Base-by-base conservation (phyloP, 768 basidiomycete genomes). In the Hygrophorus pudorinus region DNA sequence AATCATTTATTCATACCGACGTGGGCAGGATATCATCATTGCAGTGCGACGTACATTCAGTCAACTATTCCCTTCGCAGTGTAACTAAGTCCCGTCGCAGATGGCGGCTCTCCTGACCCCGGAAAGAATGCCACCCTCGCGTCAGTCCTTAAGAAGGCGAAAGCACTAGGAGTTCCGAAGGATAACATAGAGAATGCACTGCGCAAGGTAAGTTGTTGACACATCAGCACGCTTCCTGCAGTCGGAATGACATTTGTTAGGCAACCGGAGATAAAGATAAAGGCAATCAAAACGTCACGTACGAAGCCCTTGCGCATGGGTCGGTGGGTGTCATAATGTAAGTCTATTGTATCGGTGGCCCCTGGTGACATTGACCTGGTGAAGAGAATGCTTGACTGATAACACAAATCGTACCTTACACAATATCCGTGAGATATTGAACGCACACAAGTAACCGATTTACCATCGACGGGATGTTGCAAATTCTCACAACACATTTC, bases 111-210 rank as follows among this genome's bases (percentile, higher is more conserved):
- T 31, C 48, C 65, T 1, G 76, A 76, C 52, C 77, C 78, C 5
- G 65, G 63, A 24, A 63, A 70, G 47, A 84, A 84, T 54, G 31
- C 65, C 6, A 65, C 72, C 2, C 62, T 85, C 37, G 74, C 76
- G 1, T 56, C 65, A 4, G 73, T 68, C 4, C 53, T 85, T n/a
- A 77, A 72, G 51, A 64, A 73, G 30, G 75, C 72, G 0, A 79
- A 68, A 56, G 68, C 75, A 0, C 61, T 65, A 40, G 76, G 79
- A 27, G 73, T 84, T 8, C 82, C 82, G 10, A 83, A 73, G 51
- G 78, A 81, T 36, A 84, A 81, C 58, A 74, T 85, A 4, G 78
- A 78, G 46, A 76, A 68, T 20, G 75, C 81, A 0, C 60, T 84
- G 38, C 70, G 67, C 35, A 75, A 69, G 63, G 82, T 78, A 51